A percentile compares a stretch with the other conserved stretches of the same genome.
phyloP scores from a whole-genome alignment of 2,329 filamentous ascomycete genomes.

The Epichloe aotearoae region DNA sequence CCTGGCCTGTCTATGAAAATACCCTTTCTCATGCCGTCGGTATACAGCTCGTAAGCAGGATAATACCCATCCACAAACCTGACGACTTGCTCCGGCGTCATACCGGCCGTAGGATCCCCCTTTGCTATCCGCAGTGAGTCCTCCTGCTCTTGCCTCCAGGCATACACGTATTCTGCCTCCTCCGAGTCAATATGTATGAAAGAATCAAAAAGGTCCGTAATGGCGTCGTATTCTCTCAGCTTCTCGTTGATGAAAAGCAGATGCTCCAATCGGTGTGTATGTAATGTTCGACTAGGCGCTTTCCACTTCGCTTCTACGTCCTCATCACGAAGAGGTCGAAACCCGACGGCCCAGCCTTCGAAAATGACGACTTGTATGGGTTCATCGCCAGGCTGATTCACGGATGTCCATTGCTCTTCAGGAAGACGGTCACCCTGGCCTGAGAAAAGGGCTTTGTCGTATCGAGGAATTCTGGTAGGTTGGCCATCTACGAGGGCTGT shows the following conservation, averaged over 20 bases:
- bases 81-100: slow-evolving; percentile 69
- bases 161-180: slow-evolving; percentile 63
- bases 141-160: slow-evolving; percentile 76
- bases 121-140: slow-evolving; percentile 49
- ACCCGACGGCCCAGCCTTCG: slow-evolving; percentile 87
- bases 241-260: slow-evolving; percentile 36
- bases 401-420: slow-evolving; percentile 43
- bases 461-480: slow-evolving; percentile 51
- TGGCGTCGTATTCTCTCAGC: slow-evolving; percentile 31
- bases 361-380: slow-evolving; percentile 58
- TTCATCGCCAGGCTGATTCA: slow-evolving; percentile 37
- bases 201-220: slow-evolving; percentile 37
- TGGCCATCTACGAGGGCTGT: slow-evolving; percentile 35
- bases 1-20: slow-evolving; percentile 36
- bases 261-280: slow-evolving; percentile 33
- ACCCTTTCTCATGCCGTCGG: slow-evolving; percentile 43
- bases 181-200: slow-evolving; percentile 55
- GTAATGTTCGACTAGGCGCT: slow-evolving; percentile 35
- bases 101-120: slow-evolving; percentile 48
- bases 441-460: slow-evolving; percentile 68
- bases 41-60: slow-evolving; percentile 59
- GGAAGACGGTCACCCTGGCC: slow-evolving; percentile 67
- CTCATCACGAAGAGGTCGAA: slow-evolving; percentile 46
- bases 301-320: slow-evolving; percentile 39
- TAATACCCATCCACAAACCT: slow-evolving; percentile 60